These are phyloP conservation scores for Ulmus americana DNA, from an alignment of 331 rosid species.

Conservation along the genomic window DNA sequence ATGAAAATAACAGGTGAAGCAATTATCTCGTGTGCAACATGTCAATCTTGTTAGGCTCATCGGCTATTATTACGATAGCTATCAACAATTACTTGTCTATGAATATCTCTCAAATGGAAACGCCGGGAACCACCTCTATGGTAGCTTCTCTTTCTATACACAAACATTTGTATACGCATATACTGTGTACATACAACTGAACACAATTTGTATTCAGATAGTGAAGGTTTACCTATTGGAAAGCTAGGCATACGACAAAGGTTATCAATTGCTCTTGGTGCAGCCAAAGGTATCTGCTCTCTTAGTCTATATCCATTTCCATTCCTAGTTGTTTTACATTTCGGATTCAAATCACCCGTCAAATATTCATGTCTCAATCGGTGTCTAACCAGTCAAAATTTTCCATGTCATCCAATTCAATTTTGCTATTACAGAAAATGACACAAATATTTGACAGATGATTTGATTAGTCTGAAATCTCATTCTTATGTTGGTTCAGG, in stretches of 20 bases:
- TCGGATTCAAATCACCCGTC: too few relatives aligned
- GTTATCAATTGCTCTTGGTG: constrained; percentile 55
- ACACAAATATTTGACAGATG: too few relatives aligned
- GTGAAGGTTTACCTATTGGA: constrained; percentile 59
- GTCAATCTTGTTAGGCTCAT: constrained; percentile 49
- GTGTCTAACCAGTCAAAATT: too few relatives aligned
- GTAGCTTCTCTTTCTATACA: constrained; percentile 31
- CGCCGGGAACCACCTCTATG: constrained; percentile 62
- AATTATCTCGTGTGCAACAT: constrained; percentile 43
- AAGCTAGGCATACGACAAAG: constrained; percentile 47
- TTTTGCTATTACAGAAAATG: too few relatives aligned
- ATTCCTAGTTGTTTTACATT: constrained; percentile 2
- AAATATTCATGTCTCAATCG: too few relatives aligned
- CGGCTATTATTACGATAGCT: constrained; percentile 50
- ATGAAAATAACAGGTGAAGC: constrained; percentile 42
- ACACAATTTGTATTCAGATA: constrained; percentile 35
- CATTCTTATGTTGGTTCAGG: constrained; percentile 33
- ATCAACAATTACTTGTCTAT: constrained; percentile 57
- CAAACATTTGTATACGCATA: neutral
- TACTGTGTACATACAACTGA: neutral
- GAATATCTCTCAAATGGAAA: constrained; percentile 59
- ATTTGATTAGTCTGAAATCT: neutral
- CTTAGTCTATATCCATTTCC: neutral
- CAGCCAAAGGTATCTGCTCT: constrained; percentile 50
- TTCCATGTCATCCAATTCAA: too few relatives aligned